These are phyloP conservation scores for Pseudisothecium myosuroides DNA, from an alignment of 225 moss, liverwort and hornwort genomes.

Conservation along the genomic window DNA sequence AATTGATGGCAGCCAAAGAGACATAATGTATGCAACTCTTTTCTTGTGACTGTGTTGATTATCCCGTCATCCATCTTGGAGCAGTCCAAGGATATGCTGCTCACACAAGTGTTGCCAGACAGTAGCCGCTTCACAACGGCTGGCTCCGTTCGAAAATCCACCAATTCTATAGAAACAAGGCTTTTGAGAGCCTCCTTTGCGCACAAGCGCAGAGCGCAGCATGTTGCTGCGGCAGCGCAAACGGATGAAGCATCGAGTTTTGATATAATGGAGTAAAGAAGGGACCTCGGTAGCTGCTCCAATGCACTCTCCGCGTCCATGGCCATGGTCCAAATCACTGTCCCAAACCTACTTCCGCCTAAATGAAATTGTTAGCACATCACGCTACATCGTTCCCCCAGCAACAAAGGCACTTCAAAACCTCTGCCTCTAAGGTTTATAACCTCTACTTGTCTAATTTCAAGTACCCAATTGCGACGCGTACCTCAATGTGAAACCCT, in stretches of 20 bases:
- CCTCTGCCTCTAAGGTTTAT: neutral
- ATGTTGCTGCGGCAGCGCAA: constrained; percentile 56
- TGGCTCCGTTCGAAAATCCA: constrained; percentile 18
- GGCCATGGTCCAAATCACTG: neutral
- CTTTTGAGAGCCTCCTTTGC: constrained; percentile 45
- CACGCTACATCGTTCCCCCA: neutral
- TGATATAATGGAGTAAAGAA: constrained; percentile 44
- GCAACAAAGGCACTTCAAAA: neutral
- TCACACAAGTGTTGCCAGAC: constrained; percentile 15
- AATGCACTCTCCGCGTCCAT: constrained; percentile 26
- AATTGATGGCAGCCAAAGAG: constrained; percentile 30
- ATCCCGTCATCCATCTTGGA: constrained; percentile 47
- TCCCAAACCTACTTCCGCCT: neutral
- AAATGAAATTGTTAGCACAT: neutral
- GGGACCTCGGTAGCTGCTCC: constrained; percentile 50
- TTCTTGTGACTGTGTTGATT: constrained; percentile 27
- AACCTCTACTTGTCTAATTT: neutral
- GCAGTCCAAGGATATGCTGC: constrained; percentile 37
- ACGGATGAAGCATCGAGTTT: constrained; percentile 63
- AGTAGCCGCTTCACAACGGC: constrained; percentile 23
- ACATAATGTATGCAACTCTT: constrained; percentile 21
- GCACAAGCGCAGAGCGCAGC: constrained; percentile 43
- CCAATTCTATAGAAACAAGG: constrained; percentile 25
- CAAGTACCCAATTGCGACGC: neutral
- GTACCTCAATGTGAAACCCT: neutral